Evolutionary conservation across 345 rosid genomes (phyloP).

Genomic region (Euclidium syriacum): DNA sequence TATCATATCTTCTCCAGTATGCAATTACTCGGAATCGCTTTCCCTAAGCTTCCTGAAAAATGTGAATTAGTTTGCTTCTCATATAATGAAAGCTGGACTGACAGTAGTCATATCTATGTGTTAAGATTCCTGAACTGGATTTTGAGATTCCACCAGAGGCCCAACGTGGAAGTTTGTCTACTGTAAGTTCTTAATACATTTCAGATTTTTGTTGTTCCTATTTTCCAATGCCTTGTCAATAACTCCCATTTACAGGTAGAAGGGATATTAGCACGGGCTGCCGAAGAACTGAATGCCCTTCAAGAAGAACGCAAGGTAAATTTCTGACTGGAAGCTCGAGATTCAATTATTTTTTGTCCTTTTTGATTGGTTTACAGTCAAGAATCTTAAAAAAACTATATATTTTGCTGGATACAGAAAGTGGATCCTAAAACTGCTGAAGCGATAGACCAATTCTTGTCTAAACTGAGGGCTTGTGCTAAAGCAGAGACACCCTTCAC

Average conservation of each 20-base stretch:
- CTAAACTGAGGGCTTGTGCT: constrained; percentile 78
- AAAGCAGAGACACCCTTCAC: constrained; percentile 56
- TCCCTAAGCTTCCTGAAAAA: not conserved
- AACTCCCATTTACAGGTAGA: constrained; percentile 46
- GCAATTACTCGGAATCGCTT: not conserved
- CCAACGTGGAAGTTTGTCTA: constrained; percentile 87
- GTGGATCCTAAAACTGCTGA: constrained; percentile 83
- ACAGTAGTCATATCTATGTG: not conserved
- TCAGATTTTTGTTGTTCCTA: not conserved
- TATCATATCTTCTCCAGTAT: not conserved
- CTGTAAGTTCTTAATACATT: constrained; percentile 40
- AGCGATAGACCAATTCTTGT: constrained; percentile 77
- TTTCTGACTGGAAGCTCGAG: not conserved
- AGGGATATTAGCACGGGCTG: constrained; percentile 75
- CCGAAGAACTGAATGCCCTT: constrained; percentile 77
- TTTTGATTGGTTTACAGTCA: not conserved
- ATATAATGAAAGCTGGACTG: not conserved
- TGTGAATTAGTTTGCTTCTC: not conserved
- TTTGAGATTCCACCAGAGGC: constrained; percentile 98
- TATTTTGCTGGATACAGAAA: constrained; percentile 46
- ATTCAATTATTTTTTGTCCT: not conserved
- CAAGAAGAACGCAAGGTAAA: constrained; percentile 88
- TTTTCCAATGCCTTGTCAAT: not conserved
- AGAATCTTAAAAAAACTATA: not conserved
- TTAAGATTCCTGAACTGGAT: constrained; percentile 85